Base-by-base conservation (phyloP, 495 filamentous ascomycete genomes). In the Penicillium bialowiezense region DNA sequence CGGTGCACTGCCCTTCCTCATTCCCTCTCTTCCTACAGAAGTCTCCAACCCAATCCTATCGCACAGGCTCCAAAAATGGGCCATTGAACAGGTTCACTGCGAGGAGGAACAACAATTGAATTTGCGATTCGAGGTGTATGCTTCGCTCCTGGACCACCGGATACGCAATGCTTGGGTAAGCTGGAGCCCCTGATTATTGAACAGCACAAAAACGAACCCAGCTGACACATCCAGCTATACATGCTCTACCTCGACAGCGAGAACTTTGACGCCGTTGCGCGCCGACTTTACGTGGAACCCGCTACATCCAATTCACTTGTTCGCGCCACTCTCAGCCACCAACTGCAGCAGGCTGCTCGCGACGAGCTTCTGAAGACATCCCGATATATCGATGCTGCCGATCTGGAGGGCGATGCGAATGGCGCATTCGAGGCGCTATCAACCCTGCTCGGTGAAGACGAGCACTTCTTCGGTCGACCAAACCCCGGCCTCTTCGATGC, bases 91-190 rank as follows among this genome's bases (percentile, higher is more conserved):
- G 31, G 66, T 70, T 26, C 69, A 70, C 24, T 70, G 62, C 42
- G 63, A 74, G 41, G 71, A 76, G 40, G 66, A 78, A 36, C 80
- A 83, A 49, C 67, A 78, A 23, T 67, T 74, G 19, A 78, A 82
- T 48, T 50, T 81, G 37, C 79, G 85, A 26, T 81, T 86, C 45
- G 87, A 89, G 56, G 89, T 88, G 41, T 96, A 95, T 68, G 73
- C 87, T 37, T 80, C 89, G 29, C 76, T 97, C 5, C 64, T 97
- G n/a, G 86, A 93, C 55, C 71, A 82, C 49, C 77, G 81, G 54
- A 81, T 97, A 77, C 85, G 91, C 34, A 87, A 85, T 70, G 90
- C 90, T 42, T 97, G 90, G 86, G 87, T 90, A 75, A 7, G 78
- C 71, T 44, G 15, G 24, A 4, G 0, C 4, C 24, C 3, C 14